Evolutionary conservation across 2,329 filamentous ascomycete genomes (phyloP).

Genomic region (Neonectria neomacrospora): DNA sequence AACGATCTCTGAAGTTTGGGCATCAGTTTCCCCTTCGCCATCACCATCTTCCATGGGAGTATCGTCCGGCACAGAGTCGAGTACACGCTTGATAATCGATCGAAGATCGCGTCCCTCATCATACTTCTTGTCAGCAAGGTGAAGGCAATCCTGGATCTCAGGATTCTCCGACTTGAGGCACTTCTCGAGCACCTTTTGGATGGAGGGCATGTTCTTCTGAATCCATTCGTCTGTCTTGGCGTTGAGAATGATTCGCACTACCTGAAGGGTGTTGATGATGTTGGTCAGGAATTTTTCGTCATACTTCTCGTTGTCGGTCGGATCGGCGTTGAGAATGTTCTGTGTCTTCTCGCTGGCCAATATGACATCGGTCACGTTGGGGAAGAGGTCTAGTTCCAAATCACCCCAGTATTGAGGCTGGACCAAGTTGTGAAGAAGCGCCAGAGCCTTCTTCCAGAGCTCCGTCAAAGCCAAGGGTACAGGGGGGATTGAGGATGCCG

Average conservation of each 20-base stretch:
- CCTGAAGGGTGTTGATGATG: constrained; percentile 93
- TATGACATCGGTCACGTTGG: constrained; percentile 88
- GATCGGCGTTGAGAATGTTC: constrained; percentile 67
- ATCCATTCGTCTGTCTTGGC: constrained; percentile 94
- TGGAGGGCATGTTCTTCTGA: constrained; percentile 75
- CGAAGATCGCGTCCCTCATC: constrained; percentile 77
- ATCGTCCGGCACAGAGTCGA: constrained; percentile 88
- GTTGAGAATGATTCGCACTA: constrained; percentile 89
- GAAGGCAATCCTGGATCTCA: constrained; percentile 92
- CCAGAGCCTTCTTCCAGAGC: constrained; percentile 85
- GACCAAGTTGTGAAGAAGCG: constrained; percentile 83
- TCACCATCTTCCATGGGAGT: constrained; percentile 77
- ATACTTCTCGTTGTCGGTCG: constrained; percentile 74
- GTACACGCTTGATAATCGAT: constrained; percentile 81
- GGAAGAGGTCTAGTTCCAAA: constrained; percentile 89
- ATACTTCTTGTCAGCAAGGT: constrained; percentile 75
- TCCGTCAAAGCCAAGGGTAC: constrained; percentile 72
- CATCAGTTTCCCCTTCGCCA: constrained; percentile 85
- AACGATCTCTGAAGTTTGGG: constrained; percentile 86
- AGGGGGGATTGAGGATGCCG: constrained; percentile 54
- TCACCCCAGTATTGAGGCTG: constrained; percentile 92
- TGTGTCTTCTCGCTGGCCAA: constrained; percentile 82
- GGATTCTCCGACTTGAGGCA: constrained; percentile 87
- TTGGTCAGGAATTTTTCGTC: constrained; percentile 86
- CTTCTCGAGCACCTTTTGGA: constrained; percentile 93